These are phyloP conservation scores for Metarhizium rileyi DNA, from an alignment of 2,329 filamentous ascomycete genomes.

Conservation along the genomic window DNA sequence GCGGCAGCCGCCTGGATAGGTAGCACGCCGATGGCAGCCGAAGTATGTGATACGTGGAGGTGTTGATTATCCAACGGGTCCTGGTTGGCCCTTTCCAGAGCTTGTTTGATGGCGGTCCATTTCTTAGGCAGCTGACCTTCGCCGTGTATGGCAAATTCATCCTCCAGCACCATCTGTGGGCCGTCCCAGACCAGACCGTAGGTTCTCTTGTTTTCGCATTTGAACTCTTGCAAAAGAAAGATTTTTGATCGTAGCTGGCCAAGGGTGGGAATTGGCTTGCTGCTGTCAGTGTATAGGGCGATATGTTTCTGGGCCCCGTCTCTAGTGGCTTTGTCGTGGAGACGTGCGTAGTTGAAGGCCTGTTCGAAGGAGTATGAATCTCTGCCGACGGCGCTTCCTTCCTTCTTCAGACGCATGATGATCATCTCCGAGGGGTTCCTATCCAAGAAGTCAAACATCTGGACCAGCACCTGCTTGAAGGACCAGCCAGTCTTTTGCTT, in stretches of 20 bases:
- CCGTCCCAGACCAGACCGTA: conserved; percentile 37
- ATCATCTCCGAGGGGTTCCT: conserved; percentile 33
- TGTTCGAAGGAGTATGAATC: conserved; percentile 32
- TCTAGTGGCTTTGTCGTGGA: conserved; percentile 23
- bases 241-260: conserved; percentile 34
- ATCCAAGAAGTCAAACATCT: conserved; percentile 34
- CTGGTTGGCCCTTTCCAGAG: conserved; percentile 27
- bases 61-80: conserved; percentile 21
- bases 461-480: conserved; percentile 31
- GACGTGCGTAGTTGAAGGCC: conserved; percentile 32
- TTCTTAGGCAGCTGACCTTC: conserved; percentile 32
- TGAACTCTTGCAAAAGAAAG: conserved; percentile 38
- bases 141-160: conserved; percentile 34
- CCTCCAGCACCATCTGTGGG: conserved; percentile 34
- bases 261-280: conserved; percentile 30
- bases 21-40: conserved; percentile 36
- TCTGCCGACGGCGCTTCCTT: conserved; percentile 26
- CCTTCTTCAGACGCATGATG: conserved; percentile 40
- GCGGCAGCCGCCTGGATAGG: conserved; percentile 41
- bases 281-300: conserved; percentile 18
- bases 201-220: conserved; percentile 8
- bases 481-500: conserved; percentile 33
- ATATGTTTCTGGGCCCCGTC: conserved; percentile 26
- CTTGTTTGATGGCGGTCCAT: conserved; percentile 32
- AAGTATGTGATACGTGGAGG: conserved; percentile 36